phyloP scores from a whole-genome alignment of 2,329 filamentous ascomycete species.

The Neoascochyta sp. region DNA sequence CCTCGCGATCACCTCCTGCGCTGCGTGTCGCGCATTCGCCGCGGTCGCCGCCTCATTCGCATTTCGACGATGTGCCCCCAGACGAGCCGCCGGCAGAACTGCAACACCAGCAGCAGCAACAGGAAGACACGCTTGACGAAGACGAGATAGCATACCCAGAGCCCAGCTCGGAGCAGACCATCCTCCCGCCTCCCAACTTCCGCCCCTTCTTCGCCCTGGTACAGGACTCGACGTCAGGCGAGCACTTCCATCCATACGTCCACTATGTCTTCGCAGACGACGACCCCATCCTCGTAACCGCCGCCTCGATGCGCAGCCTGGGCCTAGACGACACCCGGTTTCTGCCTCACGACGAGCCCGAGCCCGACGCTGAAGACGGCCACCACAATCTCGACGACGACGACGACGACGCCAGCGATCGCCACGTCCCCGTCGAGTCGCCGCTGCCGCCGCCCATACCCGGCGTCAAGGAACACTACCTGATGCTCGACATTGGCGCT shows the following conservation, averaged over 20 bases:
- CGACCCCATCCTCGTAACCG: constrained; percentile 71
- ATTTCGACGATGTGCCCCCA: constrained; percentile 23
- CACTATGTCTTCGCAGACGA: constrained; percentile 95
- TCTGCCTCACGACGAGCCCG: constrained; percentile 24
- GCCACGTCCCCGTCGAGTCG: constrained; percentile 30
- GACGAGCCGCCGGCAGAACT: constrained; percentile 15
- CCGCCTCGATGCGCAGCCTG: constrained; percentile 57
- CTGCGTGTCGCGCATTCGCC: constrained; percentile 20
- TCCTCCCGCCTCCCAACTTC: constrained; percentile 54
- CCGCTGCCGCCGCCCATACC: constrained; percentile 47
- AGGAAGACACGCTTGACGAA: constrained; percentile 21
- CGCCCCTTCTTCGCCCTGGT: constrained; percentile 82
- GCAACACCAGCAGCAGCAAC: constrained; percentile 11
- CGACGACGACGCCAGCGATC: constrained; percentile 21
- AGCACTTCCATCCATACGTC: constrained; percentile 77
- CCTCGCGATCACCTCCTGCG: constrained; percentile 15
- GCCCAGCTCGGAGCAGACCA: constrained; percentile 30
- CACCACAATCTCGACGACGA: no score
- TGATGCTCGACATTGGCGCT: constrained; percentile 53
- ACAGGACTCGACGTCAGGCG: constrained; percentile 67
- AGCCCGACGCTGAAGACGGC: constrained; percentile 16
- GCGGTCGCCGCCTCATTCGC: constrained; percentile 19
- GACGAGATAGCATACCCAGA: constrained; percentile 36
- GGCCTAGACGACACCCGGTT: constrained; percentile 45
- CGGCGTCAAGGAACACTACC: constrained; percentile 52